A percentile compares a stretch with the other conserved stretches of the same genome.
These are phyloP conservation scores for Immersiporthe knoxdaviesiana DNA, from an alignment of 2,329 filamentous ascomycete genomes.

Conservation along the genomic window DNA sequence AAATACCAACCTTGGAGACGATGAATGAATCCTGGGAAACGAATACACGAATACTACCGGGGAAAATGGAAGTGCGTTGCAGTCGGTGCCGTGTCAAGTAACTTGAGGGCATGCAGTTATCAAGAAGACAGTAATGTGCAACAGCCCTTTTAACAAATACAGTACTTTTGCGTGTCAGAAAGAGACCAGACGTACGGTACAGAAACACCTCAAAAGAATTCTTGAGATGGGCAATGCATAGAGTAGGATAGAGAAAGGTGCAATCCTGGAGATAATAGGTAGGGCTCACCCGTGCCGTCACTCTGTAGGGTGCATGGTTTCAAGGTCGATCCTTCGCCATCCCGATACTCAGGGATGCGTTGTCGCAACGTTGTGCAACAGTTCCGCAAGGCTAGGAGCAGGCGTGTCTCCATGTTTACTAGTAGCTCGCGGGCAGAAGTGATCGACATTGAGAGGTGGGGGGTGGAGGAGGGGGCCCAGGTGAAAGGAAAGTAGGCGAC, in stretches of 20 bases:
- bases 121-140: not conserved
- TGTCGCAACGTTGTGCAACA: not conserved
- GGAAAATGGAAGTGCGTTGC: not conserved
- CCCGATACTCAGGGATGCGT: not conserved
- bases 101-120: not conserved
- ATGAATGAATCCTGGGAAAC: not conserved
- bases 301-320: not conserved
- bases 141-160: too few species aligned
- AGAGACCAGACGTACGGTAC: not conserved
- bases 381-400: constrained; percentile 4
- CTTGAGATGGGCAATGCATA: not conserved
- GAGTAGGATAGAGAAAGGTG: not conserved
- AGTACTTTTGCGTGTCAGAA: not conserved
- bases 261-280: not conserved
- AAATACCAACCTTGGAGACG: not conserved
- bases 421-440: not conserved
- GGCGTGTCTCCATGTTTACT: too few species aligned
- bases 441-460: not conserved
- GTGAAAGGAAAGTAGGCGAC: not conserved
- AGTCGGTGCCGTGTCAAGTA: not conserved
- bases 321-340: not conserved
- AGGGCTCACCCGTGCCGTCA: not conserved
- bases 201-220: not conserved
- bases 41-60: not conserved
- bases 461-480: not conserved